Evolutionary conservation across 176 grass and related monocot genomes (phyloP).

Genomic region (Tillandsia fasciculata): DNA sequence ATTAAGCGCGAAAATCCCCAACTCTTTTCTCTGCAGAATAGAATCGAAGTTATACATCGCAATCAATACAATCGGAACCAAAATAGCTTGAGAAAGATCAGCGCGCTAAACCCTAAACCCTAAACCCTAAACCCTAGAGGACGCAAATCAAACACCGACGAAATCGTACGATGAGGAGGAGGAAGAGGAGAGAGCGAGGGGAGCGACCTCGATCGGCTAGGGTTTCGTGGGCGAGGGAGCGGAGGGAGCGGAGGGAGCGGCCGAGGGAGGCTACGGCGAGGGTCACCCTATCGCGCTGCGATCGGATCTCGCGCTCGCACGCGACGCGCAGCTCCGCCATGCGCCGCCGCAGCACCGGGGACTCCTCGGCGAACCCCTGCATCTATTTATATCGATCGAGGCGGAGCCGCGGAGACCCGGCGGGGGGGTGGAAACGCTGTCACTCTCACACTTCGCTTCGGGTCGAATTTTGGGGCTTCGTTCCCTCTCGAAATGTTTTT

Average conservation of each 20-base stretch:
- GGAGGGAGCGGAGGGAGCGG: slow-evolving; percentile 42
- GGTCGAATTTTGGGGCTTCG: too few species aligned
- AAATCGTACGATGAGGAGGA: neutral
- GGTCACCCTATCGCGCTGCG: slow-evolving; percentile 14
- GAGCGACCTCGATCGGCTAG: slow-evolving; percentile 38
- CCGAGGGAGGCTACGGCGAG: slow-evolving; percentile 35
- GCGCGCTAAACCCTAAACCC: too few species aligned
- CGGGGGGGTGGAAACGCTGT: too few species aligned
- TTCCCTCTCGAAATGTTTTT: too few species aligned
- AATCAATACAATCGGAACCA: too few species aligned
- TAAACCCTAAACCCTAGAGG: too few species aligned
- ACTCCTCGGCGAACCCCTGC: slow-evolving; percentile 4
- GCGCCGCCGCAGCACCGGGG: slow-evolving; percentile 14
- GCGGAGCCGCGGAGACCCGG: too few species aligned
- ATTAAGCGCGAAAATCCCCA: too few species aligned
- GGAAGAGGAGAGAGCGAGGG: neutral
- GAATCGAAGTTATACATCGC: too few species aligned
- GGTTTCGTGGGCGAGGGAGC: slow-evolving; percentile 32
- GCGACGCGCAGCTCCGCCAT: slow-evolving; percentile 26
- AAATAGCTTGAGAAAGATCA: too few species aligned
- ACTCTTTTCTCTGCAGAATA: too few species aligned
- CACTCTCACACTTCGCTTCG: too few species aligned
- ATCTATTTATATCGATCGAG: neutral
- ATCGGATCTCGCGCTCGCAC: slow-evolving; percentile 24
- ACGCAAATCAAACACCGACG: neutral